Evolutionary conservation across 129 eudicot species (phyloP).

Genomic region (Arctium lappa): DNA sequence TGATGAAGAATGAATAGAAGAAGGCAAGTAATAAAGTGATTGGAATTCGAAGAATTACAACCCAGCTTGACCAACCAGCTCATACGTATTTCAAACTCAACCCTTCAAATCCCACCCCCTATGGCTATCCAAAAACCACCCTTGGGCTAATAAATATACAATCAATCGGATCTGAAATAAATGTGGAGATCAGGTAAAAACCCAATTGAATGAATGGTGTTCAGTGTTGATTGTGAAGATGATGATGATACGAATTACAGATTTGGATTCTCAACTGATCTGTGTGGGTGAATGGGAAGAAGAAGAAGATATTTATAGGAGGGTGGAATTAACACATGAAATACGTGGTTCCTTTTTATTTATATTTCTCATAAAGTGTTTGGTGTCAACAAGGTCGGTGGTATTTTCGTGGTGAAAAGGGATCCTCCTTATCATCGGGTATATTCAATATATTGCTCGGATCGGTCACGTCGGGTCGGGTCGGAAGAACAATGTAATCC

Average conservation of each 20-base stretch:
- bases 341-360: conserved; percentile 18
- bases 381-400: conserved; percentile 24
- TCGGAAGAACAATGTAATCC: too few relatives aligned
- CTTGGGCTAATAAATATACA: neutral
- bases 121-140: neutral
- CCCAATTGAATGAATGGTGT: neutral
- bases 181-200: neutral
- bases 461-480: too few relatives aligned
- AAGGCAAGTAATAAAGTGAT: conserved; percentile 43
- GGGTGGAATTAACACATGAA: conserved; percentile 21
- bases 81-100: conserved; percentile 52
- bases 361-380: neutral
- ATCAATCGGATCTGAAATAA: neutral
- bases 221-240: neutral
- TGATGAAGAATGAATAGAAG: conserved; percentile 31
- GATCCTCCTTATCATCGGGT: conserved; percentile 3
- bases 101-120: neutral
- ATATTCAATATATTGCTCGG: neutral
- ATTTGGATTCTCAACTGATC: neutral
- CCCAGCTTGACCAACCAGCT: conserved; percentile 52
- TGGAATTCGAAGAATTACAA: conserved; percentile 35
- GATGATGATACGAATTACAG: neutral
- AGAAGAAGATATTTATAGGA: conserved; percentile 23
- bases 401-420: neutral
- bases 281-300: neutral